These are phyloP conservation scores for Aeschynomene evenia DNA, from an alignment of 306 rosid genomes.

Conservation along the genomic window DNA sequence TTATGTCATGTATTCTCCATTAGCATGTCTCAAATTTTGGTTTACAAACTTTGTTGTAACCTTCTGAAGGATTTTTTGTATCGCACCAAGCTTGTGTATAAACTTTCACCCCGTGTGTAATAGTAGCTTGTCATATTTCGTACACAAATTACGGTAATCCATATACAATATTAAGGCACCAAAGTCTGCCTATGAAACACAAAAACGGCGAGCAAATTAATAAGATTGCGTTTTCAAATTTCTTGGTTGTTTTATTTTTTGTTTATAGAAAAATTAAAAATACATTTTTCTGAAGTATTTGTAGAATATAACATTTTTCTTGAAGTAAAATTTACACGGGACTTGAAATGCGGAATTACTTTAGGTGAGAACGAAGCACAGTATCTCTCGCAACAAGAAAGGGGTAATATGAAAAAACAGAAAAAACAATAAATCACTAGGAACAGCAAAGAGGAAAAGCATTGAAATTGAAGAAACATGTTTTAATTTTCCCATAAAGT, in stretches of 20 bases:
- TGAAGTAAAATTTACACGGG: not conserved
- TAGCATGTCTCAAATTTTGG: slow-evolving; percentile 7
- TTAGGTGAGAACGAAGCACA: not conserved
- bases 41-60: not conserved
- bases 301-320: no score
- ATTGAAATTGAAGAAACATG: not conserved
- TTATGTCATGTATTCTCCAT: not conserved
- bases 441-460: no score
- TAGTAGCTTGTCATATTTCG: not conserved
- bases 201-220: not conserved
- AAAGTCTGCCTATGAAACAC: not conserved
- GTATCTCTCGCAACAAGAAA: no score
- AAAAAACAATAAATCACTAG: not conserved
- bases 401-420: no score
- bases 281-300: no score
- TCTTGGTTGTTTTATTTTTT: no score
- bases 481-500: not conserved
- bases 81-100: not conserved
- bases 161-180: not conserved
- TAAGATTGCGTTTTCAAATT: not conserved
- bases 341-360: not conserved
- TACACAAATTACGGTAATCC: not conserved
- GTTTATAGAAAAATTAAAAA: no score
- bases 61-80: not conserved
- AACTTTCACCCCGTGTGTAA: not conserved